Percentiles rank a stretch among this genome's conserved stretches.
These are phyloP conservation scores for Sporothrix luriei DNA, from an alignment of 2,329 filamentous ascomycete genomes.

Conservation along the genomic window DNA sequence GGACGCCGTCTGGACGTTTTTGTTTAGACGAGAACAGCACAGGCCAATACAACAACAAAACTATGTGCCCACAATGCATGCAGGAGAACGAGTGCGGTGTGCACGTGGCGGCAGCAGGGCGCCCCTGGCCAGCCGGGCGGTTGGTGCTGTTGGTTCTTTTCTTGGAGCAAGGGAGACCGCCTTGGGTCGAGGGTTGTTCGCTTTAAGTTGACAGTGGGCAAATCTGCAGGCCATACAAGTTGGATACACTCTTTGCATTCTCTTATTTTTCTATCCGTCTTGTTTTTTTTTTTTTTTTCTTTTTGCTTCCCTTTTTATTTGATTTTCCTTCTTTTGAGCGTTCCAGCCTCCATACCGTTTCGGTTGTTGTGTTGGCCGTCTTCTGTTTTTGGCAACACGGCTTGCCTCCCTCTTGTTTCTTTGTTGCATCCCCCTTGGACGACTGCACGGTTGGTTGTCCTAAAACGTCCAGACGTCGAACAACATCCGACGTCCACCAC, in stretches of 20 bases:
- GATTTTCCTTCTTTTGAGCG: background rate
- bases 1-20: background rate
- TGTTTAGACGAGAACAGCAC: slow-evolving; percentile 7
- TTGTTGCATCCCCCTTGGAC: background rate
- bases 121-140: background rate
- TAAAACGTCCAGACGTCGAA: background rate
- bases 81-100: background rate
- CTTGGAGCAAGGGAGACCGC: background rate
- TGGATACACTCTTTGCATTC: background rate
- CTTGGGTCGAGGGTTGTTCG: background rate
- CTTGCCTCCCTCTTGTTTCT: background rate
- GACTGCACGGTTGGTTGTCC: background rate
- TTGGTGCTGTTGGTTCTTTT: background rate
- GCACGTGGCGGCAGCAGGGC: slow-evolving; percentile 4
- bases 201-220: background rate
- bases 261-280: background rate
- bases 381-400: background rate
- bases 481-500: background rate
- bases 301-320: background rate
- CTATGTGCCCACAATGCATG: background rate
- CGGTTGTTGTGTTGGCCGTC: background rate
- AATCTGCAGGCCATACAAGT: background rate
- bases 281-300: background rate
- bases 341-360: background rate
- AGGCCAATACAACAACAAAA: background rate